These are phyloP conservation scores for Syzygium aromaticum DNA, from an alignment of 345 rosid genomes.

Conservation along the genomic window DNA sequence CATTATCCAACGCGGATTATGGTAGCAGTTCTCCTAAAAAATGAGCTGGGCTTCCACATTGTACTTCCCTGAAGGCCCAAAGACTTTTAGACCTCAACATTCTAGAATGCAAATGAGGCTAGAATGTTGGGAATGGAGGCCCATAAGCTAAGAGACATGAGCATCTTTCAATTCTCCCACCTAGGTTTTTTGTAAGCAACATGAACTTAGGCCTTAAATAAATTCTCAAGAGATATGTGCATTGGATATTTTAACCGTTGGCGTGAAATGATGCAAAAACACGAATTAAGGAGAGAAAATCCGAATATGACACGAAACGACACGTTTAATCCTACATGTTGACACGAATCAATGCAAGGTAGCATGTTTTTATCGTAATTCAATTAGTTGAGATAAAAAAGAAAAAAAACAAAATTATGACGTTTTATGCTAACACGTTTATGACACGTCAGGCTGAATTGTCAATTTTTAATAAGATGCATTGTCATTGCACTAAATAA, in stretches of 20 bases:
- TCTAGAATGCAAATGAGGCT: not conserved
- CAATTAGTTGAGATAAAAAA: not conserved
- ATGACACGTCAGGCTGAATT: not conserved
- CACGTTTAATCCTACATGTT: rapidly evolving
- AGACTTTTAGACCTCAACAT: rapidly evolving
- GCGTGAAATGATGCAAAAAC: not conserved
- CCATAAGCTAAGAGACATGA: not conserved
- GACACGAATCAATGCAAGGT: not conserved
- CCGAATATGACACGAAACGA: not conserved
- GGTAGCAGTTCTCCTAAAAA: not conserved
- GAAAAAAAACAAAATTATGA: not conserved
- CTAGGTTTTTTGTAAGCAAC: not conserved
- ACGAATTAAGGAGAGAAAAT: not conserved
- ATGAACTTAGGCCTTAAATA: not conserved
- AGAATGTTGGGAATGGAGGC: not conserved
- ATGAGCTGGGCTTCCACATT: not conserved
- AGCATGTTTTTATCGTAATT: not conserved
- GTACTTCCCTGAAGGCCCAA: not conserved
- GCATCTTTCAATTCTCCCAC: not conserved
- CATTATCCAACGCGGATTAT: not conserved
- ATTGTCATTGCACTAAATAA: not conserved
- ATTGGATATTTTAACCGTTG: no score
- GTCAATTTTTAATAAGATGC: not conserved
- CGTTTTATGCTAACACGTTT: not conserved
- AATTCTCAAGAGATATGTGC: no score